Percentiles rank a stretch among this genome's conserved stretches.
phyloP scores from a whole-genome alignment of 2,329 filamentous ascomycete genomes.

The Cercospora citrullina region DNA sequence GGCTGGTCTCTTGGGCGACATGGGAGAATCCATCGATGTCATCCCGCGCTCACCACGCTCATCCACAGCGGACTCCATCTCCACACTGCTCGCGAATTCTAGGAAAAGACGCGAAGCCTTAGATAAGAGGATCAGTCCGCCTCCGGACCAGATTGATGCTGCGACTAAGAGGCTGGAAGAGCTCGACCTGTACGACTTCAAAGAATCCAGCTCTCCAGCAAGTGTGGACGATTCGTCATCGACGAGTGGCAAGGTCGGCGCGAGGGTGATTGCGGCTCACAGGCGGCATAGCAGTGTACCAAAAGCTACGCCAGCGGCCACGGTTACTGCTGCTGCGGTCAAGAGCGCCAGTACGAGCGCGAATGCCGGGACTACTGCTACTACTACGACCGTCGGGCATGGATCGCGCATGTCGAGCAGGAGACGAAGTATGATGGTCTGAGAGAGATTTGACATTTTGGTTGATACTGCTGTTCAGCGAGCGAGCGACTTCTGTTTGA shows the following conservation, averaged over 20 bases:
- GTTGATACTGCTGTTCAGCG: neutral
- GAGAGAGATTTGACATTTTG: slow-evolving; percentile 5
- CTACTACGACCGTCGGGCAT: neutral
- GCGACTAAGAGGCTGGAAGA: slow-evolving; percentile 33
- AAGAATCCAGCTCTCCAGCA: slow-evolving; percentile 34
- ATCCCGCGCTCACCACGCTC: neutral
- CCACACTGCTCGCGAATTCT: slow-evolving; percentile 19
- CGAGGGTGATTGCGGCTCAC: slow-evolving; percentile 12
- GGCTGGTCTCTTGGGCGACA: neutral
- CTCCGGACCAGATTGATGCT: slow-evolving; percentile 22
- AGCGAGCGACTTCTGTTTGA: neutral
- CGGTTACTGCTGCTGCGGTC: neutral
- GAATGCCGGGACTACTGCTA: neutral
- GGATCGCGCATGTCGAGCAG: slow-evolving; percentile 34
- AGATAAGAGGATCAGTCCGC: slow-evolving; percentile 13
- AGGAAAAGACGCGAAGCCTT: slow-evolving; percentile 18
- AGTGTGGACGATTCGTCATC: neutral
- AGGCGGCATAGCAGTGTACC: slow-evolving; percentile 34
- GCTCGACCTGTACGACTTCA: slow-evolving; percentile 39
- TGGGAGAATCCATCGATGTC: slow-evolving; percentile 5
- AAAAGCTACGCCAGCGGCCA: slow-evolving; percentile 24
- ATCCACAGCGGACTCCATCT: slow-evolving; percentile 12
- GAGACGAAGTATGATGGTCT: slow-evolving; percentile 40
- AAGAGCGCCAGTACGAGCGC: neutral
- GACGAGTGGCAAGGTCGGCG: neutral